These are phyloP conservation scores for Takakia lepidozioides DNA, from an alignment of 225 moss, liverwort and hornwort genomes.

Conservation along the genomic window DNA sequence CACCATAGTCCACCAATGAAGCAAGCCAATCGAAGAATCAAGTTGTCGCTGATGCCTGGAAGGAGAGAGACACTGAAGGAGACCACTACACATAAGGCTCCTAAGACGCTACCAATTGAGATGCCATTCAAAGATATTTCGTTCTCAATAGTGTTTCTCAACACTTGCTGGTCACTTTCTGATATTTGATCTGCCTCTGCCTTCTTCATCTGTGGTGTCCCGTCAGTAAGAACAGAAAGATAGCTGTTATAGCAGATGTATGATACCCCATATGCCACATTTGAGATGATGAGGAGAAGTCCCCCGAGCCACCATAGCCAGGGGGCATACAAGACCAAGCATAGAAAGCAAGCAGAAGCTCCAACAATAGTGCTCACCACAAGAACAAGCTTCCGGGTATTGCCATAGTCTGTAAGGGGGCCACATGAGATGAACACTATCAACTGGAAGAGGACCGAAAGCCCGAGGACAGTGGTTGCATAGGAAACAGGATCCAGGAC, in stretches of 20 bases:
- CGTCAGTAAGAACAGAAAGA: slow-evolving; percentile 29
- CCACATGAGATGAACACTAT: slow-evolving; percentile 23
- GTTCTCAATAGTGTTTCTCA: slow-evolving; percentile 21
- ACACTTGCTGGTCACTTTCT: slow-evolving; percentile 9
- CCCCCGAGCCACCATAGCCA: slow-evolving; percentile 25
- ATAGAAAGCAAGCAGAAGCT: slow-evolving; percentile 13
- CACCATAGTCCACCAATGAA: slow-evolving; percentile 37
- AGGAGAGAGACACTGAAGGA: slow-evolving; percentile 19
- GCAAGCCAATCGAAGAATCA: slow-evolving; percentile 25
- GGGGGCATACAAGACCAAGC: slow-evolving; percentile 13
- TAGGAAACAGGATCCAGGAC: slow-evolving; percentile 25
- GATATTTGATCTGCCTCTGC: slow-evolving; percentile 1
- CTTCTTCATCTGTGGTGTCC: slow-evolving; percentile 13
- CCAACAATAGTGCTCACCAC: slow-evolving; percentile 14
- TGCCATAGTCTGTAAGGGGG: slow-evolving; percentile 30
- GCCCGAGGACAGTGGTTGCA: slow-evolving; percentile 20
- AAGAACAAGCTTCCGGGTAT: slow-evolving; percentile 17
- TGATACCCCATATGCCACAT: slow-evolving; percentile 25
- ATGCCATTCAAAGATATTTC: slow-evolving; percentile 23
- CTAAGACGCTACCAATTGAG: slow-evolving; percentile 13
- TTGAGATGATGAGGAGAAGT: slow-evolving; percentile 18
- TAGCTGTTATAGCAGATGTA: slow-evolving; percentile 39
- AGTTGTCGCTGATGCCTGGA: slow-evolving; percentile 6
- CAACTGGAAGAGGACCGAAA: slow-evolving; percentile 34
- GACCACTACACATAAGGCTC: slow-evolving; percentile 15